Conservation (phyloP, 169 alveolate species). For the Babesia bigemina region DNA sequence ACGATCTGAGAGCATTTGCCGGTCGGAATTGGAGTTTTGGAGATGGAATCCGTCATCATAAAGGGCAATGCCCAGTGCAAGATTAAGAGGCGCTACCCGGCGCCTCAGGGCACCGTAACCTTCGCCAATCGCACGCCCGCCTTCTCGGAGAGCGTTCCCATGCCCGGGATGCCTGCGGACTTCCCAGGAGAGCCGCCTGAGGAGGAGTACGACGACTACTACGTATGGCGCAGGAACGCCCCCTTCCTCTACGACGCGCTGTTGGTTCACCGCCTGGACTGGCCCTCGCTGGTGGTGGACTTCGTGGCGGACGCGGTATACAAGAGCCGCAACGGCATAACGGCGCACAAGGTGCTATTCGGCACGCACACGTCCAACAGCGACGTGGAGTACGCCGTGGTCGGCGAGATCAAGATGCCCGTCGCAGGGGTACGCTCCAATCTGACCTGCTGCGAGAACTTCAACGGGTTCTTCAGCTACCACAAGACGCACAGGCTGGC, state of each 20-base stretch:
- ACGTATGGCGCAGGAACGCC: slow-evolving; percentile 93
- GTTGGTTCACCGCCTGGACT: slow-evolving; percentile 90
- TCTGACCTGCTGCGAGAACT: slow-evolving; percentile 76
- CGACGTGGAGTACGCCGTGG: slow-evolving; percentile 88
- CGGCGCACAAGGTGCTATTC: slow-evolving; percentile 84
- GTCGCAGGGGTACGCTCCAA: slow-evolving; percentile 68
- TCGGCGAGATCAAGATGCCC: slow-evolving; percentile 83
- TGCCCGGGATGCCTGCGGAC: slow-evolving; percentile 1
- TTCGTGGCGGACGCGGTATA: slow-evolving; percentile 73
- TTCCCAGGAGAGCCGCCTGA: slow-evolving; percentile 27
- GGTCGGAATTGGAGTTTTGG: no score
- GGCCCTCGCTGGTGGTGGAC: slow-evolving; percentile 94
- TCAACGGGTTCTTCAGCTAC: slow-evolving; percentile 68
- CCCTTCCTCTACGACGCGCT: slow-evolving; percentile 93
- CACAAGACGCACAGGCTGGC: slow-evolving; percentile 26
- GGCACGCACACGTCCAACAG: slow-evolving; percentile 93
- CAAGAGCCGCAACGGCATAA: slow-evolving; percentile 68
- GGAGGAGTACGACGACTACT: slow-evolving; percentile 60
- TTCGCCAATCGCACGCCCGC: neutral
- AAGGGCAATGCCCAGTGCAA: slow-evolving; percentile 59
- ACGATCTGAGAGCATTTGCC: no score
- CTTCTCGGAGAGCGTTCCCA: neutral
- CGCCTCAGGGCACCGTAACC: slow-evolving; percentile 6
- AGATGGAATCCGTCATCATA: slow-evolving; percentile 63
- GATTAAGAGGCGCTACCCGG: slow-evolving; percentile 48